Conservation (phyloP, 495 filamentous ascomycete genomes). For the Neurospora sp. region DNA sequence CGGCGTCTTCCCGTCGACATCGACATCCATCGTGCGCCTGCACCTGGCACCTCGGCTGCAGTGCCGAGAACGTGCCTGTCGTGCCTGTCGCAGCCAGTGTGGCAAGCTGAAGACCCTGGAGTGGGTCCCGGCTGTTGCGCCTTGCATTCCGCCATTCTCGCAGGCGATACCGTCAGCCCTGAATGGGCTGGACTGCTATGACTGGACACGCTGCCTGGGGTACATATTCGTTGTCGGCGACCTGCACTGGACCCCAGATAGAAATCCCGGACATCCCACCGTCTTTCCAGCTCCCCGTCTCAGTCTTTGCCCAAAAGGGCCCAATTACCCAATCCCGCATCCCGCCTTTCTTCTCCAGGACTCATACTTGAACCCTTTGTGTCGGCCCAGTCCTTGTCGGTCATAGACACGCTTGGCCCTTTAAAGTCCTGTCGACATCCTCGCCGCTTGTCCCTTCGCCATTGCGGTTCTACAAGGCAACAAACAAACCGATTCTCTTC, state of each 20-base stretch:
- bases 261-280: not conserved
- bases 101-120: not conserved
- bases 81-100: not conserved
- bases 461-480: not conserved
- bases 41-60: not conserved
- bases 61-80: not conserved
- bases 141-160: slow-evolving; percentile 17
- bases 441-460: not conserved
- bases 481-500: not conserved
- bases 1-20: not conserved
- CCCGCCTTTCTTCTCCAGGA: not conserved
- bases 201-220: not conserved
- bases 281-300: not conserved
- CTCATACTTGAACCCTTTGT: not conserved
- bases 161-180: slow-evolving; percentile 23
- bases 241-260: not conserved
- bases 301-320: not conserved
- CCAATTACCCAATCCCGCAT: not conserved
- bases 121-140: not conserved
- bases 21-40: not conserved
- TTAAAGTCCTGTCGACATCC: not conserved
- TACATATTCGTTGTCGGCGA: not conserved
- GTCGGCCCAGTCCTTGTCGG: not conserved
- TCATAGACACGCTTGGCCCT: not conserved
- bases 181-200: slow-evolving; percentile 7